Evolutionary conservation across 257 asterid species (phyloP), one percentile per base, ranked within the genome.

Genomic region (Buddleja alternifolia): DNA sequence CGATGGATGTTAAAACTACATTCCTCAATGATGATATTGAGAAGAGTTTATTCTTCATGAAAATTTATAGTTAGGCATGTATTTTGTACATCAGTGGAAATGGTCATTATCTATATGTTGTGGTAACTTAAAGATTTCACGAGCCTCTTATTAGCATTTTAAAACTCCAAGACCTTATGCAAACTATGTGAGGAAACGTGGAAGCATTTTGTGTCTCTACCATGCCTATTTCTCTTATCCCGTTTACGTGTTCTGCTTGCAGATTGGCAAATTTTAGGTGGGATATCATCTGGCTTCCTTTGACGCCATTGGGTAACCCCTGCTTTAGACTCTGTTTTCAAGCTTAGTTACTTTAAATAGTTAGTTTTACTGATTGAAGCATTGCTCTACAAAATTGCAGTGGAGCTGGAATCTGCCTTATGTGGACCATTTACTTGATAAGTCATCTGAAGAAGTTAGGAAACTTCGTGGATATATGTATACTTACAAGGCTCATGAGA

Each of bases 381-480:
- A 3, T 66, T 57, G 55, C 44, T 42, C 63, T 73, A 39, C 19
- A 51, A 75, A 53, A 48, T 74, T 72, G 71, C 75, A 90, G 97
- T 41, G 96, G 83, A 58, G 82, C 96, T 60, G 88, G 78, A 73
- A 16, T 88, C 58, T 85, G 93, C 84, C 87, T 93, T 90, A 90
- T 56, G 96, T 93, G 67, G 92, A 93, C 72, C 77, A 59, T 81
- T 71, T 90, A 70, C 92, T 93, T 21, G 66, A 77, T 1, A 92
- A 78, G 73, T 89, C 98, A 17, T 88, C 92, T 5, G 89, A 86
- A 75, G 97, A 90, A 85, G 79, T 88, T 58, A 78, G 86, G 82
- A 93, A 90, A 78, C 93, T 93, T 36, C 90, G 97, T 5, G 90
- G 86, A 70, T 88, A 88, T 66, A 93, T 93, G 96, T 90, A 90